Conservation (phyloP, 1,284 basidiomycete genomes). For the Cryptococcus neoformans region DNA sequence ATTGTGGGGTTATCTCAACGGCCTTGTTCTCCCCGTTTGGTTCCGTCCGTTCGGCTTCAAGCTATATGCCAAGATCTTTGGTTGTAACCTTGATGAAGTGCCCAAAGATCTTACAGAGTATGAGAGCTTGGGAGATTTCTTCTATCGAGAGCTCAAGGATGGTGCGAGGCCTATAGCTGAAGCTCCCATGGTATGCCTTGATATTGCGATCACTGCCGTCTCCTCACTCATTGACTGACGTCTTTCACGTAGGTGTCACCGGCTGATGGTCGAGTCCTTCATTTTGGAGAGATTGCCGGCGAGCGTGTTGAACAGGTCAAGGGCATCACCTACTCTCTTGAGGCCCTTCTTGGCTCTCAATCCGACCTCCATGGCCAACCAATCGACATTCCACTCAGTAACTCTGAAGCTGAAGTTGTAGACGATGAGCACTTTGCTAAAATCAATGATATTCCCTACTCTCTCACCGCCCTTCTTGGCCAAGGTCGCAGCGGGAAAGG, state of each 20-base stretch:
- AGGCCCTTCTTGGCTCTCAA: constrained; percentile 76
- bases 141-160: constrained; percentile 82
- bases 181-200: constrained; percentile 63
- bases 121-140: constrained; percentile 85
- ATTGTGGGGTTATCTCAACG: constrained; percentile 94
- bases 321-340: constrained; percentile 92
- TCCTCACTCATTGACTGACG: too few relatives aligned
- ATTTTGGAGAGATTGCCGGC: constrained; percentile 84
- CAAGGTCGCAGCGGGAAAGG: constrained; percentile 5
- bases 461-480: constrained; percentile 72
- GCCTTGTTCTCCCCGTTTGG: constrained; percentile 89
- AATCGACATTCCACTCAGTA: constrained; percentile 1
- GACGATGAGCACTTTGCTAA: constrained; percentile 84
- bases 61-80: constrained; percentile 82
- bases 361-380: constrained; percentile 25
- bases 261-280: constrained; percentile 88
- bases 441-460: constrained; percentile 97
- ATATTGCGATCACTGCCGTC: background rate
- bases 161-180: constrained; percentile 78
- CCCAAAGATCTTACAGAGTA: constrained; percentile 78
- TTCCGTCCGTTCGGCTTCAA: constrained; percentile 83
- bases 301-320: constrained; percentile 92
- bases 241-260: constrained; percentile 66
- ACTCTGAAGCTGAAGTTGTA: constrained; percentile 19
- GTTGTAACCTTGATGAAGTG: constrained; percentile 91